Percentiles rank a stretch among this genome's conserved stretches.
Evolutionary conservation across 2,329 filamentous ascomycete species (phyloP).

Genomic region (Colletotrichum lindemuthianum): DNA sequence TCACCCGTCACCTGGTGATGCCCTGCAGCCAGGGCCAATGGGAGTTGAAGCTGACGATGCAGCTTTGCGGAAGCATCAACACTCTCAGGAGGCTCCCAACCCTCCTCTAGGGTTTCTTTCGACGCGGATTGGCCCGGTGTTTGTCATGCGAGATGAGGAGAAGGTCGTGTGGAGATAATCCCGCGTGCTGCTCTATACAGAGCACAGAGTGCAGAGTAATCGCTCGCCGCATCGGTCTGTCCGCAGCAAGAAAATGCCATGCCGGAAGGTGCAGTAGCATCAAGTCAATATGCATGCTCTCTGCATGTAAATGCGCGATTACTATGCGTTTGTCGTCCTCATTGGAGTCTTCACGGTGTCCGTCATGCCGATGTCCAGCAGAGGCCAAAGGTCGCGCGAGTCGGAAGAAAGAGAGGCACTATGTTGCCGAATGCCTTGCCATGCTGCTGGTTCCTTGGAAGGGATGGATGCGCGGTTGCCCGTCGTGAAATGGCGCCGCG

Average conservation of each 20-base stretch:
- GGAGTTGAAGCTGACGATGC: conserved; percentile 6
- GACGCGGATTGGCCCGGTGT: conserved; percentile 15
- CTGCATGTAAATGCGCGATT: conserved; percentile 30
- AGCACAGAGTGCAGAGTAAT: conserved; percentile 11
- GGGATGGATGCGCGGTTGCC: conserved; percentile 14
- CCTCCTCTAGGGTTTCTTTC: conserved; percentile 8
- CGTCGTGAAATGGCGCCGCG: background rate
- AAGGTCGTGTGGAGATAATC: conserved; percentile 8
- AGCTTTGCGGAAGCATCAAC: conserved; percentile 31
- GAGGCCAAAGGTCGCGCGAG: conserved; percentile 33
- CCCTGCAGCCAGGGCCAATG: conserved; percentile 30
- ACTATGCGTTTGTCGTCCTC: background rate
- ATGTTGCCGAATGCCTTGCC: conserved; percentile 6
- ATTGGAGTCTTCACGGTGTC: conserved; percentile 24
- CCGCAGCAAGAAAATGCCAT: conserved; percentile 28
- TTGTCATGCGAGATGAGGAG: conserved; percentile 24
- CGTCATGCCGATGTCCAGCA: conserved; percentile 9
- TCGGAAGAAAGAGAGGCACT: conserved; percentile 27
- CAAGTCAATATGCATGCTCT: conserved; percentile 32
- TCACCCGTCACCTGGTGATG: conserved; percentile 36
- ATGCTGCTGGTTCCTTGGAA: conserved; percentile 22
- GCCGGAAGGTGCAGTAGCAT: conserved; percentile 25
- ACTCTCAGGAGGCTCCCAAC: conserved; percentile 29
- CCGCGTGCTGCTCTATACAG: background rate
- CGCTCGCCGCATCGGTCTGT: conserved; percentile 22